These are phyloP conservation scores for Geotrichum candidum DNA, from an alignment of 1,139 yeast species.

Conservation along the genomic window DNA sequence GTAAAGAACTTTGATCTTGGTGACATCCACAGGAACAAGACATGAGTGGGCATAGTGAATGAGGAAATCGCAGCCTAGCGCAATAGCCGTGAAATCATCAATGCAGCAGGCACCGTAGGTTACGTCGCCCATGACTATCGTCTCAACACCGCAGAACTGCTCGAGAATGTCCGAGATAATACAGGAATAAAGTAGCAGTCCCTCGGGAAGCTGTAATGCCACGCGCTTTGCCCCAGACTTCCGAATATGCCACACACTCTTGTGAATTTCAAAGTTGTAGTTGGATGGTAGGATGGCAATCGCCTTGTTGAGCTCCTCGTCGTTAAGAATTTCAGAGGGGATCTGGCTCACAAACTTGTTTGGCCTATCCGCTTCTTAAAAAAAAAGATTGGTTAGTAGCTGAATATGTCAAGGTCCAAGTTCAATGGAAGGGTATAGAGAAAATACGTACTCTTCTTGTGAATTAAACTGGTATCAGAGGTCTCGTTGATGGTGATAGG, in stretches of 20 bases:
- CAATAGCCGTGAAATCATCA: conserved; percentile 90
- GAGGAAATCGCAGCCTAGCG: conserved; percentile 87
- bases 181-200: conserved; percentile 78
- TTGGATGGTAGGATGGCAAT: conserved; percentile 77
- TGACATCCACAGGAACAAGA: conserved; percentile 88
- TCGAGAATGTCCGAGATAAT: conserved; percentile 84
- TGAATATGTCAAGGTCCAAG: background rate
- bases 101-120: conserved; percentile 98
- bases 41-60: conserved; percentile 98
- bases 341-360: conserved; percentile 71
- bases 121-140: conserved; percentile 96
- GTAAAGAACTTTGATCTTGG: conserved; percentile 81
- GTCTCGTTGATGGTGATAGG: conserved; percentile 5
- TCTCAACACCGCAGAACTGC: conserved; percentile 83
- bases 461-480: conserved; percentile 6
- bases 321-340: conserved; percentile 79
- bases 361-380: conserved; percentile 5
- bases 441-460: conserved; percentile 12
- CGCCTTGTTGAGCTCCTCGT: conserved; percentile 74
- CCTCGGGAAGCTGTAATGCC: conserved; percentile 97
- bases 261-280: conserved; percentile 92
- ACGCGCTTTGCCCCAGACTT: conserved; percentile 69
- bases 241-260: conserved; percentile 87
- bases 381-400: background rate
- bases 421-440: background rate